Percentiles rank a stretch among this genome's conserved stretches.
Conservation (phyloP, 345 rosid species). For the Anacardium occidentale region DNA sequence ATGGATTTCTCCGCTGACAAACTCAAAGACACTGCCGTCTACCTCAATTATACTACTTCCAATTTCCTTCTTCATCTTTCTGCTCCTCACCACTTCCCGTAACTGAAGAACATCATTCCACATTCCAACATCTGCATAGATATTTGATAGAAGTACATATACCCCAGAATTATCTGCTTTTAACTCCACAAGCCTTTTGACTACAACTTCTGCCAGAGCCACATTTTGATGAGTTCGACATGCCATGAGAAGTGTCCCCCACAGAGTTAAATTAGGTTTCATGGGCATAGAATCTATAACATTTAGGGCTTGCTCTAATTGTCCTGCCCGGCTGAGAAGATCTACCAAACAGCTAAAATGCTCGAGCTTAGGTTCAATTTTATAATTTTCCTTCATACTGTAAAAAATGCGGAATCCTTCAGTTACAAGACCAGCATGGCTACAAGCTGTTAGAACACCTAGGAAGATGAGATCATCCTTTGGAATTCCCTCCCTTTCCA, state of each 20-base stretch:
- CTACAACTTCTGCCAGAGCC: conserved; percentile 26
- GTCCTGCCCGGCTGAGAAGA: conserved; percentile 28
- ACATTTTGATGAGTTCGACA: conserved; percentile 29
- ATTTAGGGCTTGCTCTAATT: conserved; percentile 22
- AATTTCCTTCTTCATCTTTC: conserved; percentile 28
- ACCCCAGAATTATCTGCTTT: conserved; percentile 31
- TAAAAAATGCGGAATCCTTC: conserved; percentile 29
- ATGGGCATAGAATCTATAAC: conserved; percentile 27
- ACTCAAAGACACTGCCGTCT: conserved; percentile 25
- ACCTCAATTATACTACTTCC: conserved; percentile 34
- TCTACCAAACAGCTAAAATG: conserved; percentile 37
- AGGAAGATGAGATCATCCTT: conserved; percentile 34
- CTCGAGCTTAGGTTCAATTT: conserved; percentile 33
- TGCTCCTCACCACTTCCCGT: conserved; percentile 21
- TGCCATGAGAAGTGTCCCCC: conserved; percentile 38
- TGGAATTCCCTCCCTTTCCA: conserved; percentile 31
- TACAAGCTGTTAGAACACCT: conserved; percentile 34
- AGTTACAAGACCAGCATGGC: conserved; percentile 30
- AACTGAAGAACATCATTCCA: conserved; percentile 29
- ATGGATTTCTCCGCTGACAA: conserved; percentile 28
- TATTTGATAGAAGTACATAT: conserved; percentile 27
- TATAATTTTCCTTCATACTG: conserved; percentile 22
- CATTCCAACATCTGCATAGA: conserved; percentile 34
- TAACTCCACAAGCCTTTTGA: conserved; percentile 30
- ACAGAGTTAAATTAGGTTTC: conserved; percentile 27